Evolutionary conservation across 1,284 basidiomycete genomes (phyloP).

Genomic region (Mycosarcoma maydis): DNA sequence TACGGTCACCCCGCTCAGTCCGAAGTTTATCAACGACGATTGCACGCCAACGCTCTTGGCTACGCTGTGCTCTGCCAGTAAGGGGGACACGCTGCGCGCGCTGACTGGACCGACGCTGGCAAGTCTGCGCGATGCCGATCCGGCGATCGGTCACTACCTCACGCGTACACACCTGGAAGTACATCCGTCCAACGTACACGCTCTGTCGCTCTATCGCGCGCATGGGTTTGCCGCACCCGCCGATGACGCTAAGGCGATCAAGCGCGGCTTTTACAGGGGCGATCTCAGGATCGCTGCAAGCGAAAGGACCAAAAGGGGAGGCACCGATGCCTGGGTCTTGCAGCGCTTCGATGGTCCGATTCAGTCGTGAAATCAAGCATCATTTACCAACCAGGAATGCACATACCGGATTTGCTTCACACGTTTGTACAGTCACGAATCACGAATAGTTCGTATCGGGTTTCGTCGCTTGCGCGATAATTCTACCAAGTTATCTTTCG

Average conservation of each 20-base stretch:
- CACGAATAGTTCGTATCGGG: no score
- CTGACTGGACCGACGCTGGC: background rate
- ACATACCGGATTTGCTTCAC: no score
- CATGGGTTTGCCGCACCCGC: slow-evolving; percentile 35
- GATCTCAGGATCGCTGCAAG: slow-evolving; percentile 47
- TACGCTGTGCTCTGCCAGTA: no score
- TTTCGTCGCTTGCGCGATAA: no score
- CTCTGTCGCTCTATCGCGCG: slow-evolving; percentile 41
- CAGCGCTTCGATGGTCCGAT: slow-evolving; percentile 38
- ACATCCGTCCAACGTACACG: slow-evolving; percentile 50
- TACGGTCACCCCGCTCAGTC: slow-evolving; percentile 4
- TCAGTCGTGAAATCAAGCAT: background rate
- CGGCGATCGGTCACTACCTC: slow-evolving; percentile 5
- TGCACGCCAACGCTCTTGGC: no score
- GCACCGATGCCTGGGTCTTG: slow-evolving; percentile 53
- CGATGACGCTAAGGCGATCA: slow-evolving; percentile 22
- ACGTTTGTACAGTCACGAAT: no score
- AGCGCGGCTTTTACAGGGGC: slow-evolving; percentile 49
- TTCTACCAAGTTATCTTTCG: no score
- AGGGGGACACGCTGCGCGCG: no score
- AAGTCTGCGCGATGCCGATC: background rate
- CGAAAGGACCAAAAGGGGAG: slow-evolving; percentile 45
- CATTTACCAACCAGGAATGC: background rate
- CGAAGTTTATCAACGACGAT: slow-evolving; percentile 32
- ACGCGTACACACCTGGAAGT: slow-evolving; percentile 47